Conservation (phyloP, 2,329 filamentous ascomycete genomes). For the Paecilomyces niveus region DNA sequence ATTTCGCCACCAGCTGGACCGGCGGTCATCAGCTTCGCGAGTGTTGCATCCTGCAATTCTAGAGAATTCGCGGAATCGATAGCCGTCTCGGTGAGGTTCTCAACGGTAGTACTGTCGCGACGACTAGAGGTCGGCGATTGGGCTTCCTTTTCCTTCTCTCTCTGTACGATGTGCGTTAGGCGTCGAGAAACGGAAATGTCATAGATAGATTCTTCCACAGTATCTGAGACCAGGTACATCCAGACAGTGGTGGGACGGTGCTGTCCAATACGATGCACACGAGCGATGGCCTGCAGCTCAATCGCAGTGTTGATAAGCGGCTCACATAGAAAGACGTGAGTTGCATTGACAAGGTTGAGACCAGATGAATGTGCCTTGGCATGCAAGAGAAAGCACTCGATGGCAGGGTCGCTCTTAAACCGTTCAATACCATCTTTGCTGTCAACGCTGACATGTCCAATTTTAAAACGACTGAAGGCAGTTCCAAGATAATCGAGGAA, state of each 20-base stretch:
- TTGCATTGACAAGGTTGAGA: slow-evolving; percentile 85
- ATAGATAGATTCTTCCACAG: slow-evolving; percentile 89
- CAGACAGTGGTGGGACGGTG: slow-evolving; percentile 82
- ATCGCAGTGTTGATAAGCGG: slow-evolving; percentile 89
- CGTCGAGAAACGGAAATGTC: slow-evolving; percentile 73
- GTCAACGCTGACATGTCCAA: slow-evolving; percentile 66
- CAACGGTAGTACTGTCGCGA: slow-evolving; percentile 7
- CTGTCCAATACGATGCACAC: slow-evolving; percentile 92
- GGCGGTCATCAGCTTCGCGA: slow-evolving; percentile 64
- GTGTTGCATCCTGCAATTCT: slow-evolving; percentile 67
- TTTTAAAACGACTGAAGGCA: slow-evolving; percentile 65
- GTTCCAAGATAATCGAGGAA: slow-evolving; percentile 68
- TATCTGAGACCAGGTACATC: slow-evolving; percentile 87
- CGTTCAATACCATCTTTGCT: slow-evolving; percentile 60
- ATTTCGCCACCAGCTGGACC: slow-evolving; percentile 68
- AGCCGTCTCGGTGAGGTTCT: slow-evolving; percentile 49
- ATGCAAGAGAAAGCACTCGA: slow-evolving; percentile 83
- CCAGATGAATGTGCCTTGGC: slow-evolving; percentile 83
- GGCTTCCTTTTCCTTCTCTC: slow-evolving; percentile 25
- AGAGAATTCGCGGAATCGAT: slow-evolving; percentile 80
- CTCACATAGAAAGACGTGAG: slow-evolving; percentile 89
- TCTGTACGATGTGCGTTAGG: slow-evolving; percentile 64
- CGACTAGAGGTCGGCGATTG: slow-evolving; percentile 27
- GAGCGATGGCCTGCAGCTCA: slow-evolving; percentile 88
- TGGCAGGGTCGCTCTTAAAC: slow-evolving; percentile 66